Evolutionary conservation across 306 rosid species (phyloP).

Genomic region (Carpinus viminea): DNA sequence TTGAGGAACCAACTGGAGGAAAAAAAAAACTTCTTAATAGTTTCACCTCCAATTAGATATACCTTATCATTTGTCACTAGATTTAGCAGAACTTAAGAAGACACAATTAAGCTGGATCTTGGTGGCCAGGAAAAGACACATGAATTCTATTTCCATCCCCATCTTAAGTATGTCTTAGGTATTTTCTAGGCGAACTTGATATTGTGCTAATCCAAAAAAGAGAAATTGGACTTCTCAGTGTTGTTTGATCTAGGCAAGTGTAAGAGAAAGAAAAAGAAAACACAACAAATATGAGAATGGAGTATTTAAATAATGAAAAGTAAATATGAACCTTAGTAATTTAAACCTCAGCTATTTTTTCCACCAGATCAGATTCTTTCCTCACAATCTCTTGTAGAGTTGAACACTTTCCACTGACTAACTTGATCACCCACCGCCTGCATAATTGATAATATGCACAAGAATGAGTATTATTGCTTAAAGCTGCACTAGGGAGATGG

Average conservation of each 20-base stretch:
- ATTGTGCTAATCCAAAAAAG: background rate
- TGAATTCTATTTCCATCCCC: background rate
- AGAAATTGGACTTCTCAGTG: background rate
- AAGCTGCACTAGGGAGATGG: conserved; percentile 7
- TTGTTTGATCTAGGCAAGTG: conserved; percentile 12
- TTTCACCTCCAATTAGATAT: background rate
- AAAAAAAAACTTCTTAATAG: background rate
- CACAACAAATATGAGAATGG: background rate
- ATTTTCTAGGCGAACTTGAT: background rate
- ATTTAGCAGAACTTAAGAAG: background rate
- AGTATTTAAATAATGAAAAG: conserved; percentile 19
- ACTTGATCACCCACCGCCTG: conserved; percentile 94
- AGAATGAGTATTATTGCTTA: conserved; percentile 21
- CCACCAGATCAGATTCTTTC: conserved; percentile 95
- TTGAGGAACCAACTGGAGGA: background rate
- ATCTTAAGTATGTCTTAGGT: background rate
- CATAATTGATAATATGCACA: conserved; percentile 36
- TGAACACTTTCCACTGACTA: conserved; percentile 61
- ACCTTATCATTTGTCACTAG: background rate
- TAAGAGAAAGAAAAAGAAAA: conserved; percentile 1
- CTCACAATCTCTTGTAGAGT: conserved; percentile 60
- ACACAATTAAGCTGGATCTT: background rate
- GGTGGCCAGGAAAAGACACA: background rate
- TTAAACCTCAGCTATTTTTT: conserved; percentile 90
- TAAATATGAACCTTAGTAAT: conserved; percentile 33